phyloP scores from a whole-genome alignment of 768 basidiomycete genomes.

The Lactarius pseudohatsudake region DNA sequence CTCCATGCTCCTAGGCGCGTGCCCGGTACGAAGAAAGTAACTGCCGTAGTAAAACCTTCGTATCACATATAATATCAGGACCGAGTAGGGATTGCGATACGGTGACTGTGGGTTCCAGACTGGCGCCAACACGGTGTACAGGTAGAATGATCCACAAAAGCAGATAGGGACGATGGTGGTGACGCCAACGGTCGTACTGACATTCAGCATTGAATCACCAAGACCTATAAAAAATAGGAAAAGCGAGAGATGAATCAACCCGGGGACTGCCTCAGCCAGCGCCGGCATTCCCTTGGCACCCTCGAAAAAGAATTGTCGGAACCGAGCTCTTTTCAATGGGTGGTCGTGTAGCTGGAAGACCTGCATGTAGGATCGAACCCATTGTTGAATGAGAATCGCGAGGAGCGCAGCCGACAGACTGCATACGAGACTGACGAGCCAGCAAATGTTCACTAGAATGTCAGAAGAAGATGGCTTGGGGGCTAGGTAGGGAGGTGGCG shows the following conservation, averaged over 20 bases:
- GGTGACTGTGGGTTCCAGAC: slow-evolving; percentile 4
- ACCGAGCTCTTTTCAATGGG: too few relatives aligned
- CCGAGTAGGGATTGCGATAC: neutral
- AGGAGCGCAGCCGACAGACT: slow-evolving; percentile 11
- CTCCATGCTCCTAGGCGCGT: neutral
- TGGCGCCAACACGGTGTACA: neutral
- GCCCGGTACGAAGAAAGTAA: too few relatives aligned
- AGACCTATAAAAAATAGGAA: too few relatives aligned
- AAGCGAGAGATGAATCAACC: too few relatives aligned
- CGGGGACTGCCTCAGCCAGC: too few relatives aligned
- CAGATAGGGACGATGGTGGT: neutral
- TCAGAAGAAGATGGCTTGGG: neutral
- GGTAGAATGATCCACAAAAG: neutral
- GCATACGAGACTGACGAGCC: slow-evolving; percentile 8
- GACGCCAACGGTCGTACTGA: neutral
- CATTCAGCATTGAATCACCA: too few relatives aligned
- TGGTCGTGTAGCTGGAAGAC: too few relatives aligned
- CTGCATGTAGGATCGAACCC: too few relatives aligned
- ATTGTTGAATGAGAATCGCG: slow-evolving; percentile 11
- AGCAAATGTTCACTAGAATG: slow-evolving; percentile 1
- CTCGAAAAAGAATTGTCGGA: too few relatives aligned
- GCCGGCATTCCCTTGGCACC: too few relatives aligned
- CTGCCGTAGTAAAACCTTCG: neutral
- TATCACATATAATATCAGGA: neutral
- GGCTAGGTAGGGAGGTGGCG: neutral